phyloP scores from a whole-genome alignment of 805 yeast genomes.

The Lachancea waltii region DNA sequence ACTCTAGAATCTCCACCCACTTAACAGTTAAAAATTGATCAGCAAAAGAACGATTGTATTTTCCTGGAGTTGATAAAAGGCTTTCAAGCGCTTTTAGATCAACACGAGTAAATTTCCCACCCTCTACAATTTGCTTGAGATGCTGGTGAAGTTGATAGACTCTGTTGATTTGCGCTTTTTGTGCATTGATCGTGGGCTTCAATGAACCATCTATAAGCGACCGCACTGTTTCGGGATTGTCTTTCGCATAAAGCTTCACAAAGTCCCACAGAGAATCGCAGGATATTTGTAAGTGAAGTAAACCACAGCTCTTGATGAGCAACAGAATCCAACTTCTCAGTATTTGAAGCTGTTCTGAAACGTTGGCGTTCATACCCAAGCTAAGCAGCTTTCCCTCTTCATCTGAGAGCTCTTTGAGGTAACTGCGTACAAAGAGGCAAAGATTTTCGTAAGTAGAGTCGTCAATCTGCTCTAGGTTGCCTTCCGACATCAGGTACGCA shows the following conservation, averaged over 20 bases:
- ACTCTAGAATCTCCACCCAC: constrained; percentile 59
- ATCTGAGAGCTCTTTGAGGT: constrained; percentile 52
- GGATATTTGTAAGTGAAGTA: constrained; percentile 48
- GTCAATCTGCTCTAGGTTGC: constrained; percentile 38
- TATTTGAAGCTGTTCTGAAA: constrained; percentile 43
- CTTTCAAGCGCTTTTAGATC: constrained; percentile 43
- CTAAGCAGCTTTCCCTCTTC: constrained; percentile 59
- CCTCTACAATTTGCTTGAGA: constrained; percentile 41
- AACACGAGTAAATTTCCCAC: constrained; percentile 39
- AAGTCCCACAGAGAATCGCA: constrained; percentile 65
- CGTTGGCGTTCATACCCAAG: constrained; percentile 68
- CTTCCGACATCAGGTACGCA: constrained; percentile 38
- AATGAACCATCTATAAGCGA: constrained; percentile 48
- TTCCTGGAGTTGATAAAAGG: constrained; percentile 33
- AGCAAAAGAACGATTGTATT: constrained; percentile 36
- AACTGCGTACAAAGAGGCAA: constrained; percentile 48
- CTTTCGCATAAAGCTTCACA: constrained; percentile 44
- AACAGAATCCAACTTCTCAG: constrained; percentile 46
- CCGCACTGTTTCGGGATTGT: constrained; percentile 41
- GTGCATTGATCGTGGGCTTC: constrained; percentile 26
- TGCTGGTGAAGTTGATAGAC: constrained; percentile 45
- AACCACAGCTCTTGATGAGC: constrained; percentile 45
- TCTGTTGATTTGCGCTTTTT: constrained; percentile 31
- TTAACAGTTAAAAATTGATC: constrained; percentile 46
- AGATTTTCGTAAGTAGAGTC: constrained; percentile 54